Base-by-base conservation (phyloP, 345 rosid genomes). In the Acer campestre region DNA sequence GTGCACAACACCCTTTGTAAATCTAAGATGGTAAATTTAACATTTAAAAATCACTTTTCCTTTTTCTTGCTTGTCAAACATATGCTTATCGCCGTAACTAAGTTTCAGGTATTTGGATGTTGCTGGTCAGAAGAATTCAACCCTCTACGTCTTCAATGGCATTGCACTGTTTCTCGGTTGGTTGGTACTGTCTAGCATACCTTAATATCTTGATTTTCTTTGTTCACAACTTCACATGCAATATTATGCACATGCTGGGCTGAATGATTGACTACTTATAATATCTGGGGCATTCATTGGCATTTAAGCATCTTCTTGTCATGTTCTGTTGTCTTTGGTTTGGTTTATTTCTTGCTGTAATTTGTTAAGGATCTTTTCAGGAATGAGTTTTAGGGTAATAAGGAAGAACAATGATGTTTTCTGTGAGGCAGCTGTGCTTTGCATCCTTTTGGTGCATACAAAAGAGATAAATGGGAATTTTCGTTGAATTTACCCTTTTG, bases 1-100 rank as follows among this genome's bases (percentile, higher is more conserved):
- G 80, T 78, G 82, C 78, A 94, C 96, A 35, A 91, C 97, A 1
- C 94, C 96, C 6, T 94, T 92, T 77, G 90, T 94, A 35, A 94
- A 94, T 80, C 80, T 94, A 38, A 91, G 97, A 82, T 94, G 98
- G 98, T 94, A 85, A 76, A 78, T 42, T 73, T 62, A 29, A 42
- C 66, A 61, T 70, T 31, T 61, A 10, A 38, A 58, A 77, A 46
- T 42, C 55, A 64, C 17, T 51, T 23, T 59, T 46, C 27, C 38
- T 42, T 20, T 25, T 59, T 48, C 56, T 17, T 62, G 67, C 74
- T 59, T 61, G 49, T 48, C 67, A 27, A 68, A 42, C 3, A 40
- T 7, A 38, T 0, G 44, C 70, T 61, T 29, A 29, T 42, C 16
- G 42, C 55, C 77, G 17, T 62, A 67, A 48, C 46, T 68, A 6